Base-by-base conservation (phyloP, 768 basidiomycete species). In the Crepidotus variabilis region DNA sequence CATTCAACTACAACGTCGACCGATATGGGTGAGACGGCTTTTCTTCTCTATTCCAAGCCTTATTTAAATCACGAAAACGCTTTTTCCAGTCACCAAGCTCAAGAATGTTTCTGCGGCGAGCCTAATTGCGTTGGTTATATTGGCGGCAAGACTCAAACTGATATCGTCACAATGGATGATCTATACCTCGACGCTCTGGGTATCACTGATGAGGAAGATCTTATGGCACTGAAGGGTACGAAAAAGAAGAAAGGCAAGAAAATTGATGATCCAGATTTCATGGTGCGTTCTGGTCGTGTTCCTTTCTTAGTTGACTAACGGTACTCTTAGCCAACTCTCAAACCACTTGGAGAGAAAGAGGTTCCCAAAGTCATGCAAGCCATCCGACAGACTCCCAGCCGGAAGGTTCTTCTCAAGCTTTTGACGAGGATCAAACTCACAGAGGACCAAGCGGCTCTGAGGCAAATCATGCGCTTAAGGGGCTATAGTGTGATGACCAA, bases 1-100 rank as follows among this genome's bases (percentile, higher is more conserved):
- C 97, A 0, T 98, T 98, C 78, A 98, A 99, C 72, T 99, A 99
- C 70, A 99, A 99, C 69, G 97, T 98, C 39, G 97, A 98, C 71
- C 92, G 97, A 56, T 99, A 99, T 65, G 97, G 96, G 96, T 95
- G 58, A 50, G 88, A 76, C 2, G 51, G 9, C 16, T 28, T 45
- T 50, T 46, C 9, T 28, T 20, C 45, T 34, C 6, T 49, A 43
- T 46, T 51, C 9, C 10, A 6, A 24, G 13, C 18, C 18, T 14
- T 32, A 23, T 22, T 60, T 20, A 54, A 33, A 21, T 23, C 51
- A n/a, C 52, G n/a, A 55, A 6, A 39, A 49, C 8, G 35, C 11
- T n/a, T 47, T 23, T 16, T 53, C n/a, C 60, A 96, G 95, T 0
- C 94, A 99, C 71, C 91, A 95, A 57, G 89, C 97, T 51, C 97